Conservation (phyloP, 2,329 filamentous ascomycete species). For the Gaeumannomyces tritici region DNA sequence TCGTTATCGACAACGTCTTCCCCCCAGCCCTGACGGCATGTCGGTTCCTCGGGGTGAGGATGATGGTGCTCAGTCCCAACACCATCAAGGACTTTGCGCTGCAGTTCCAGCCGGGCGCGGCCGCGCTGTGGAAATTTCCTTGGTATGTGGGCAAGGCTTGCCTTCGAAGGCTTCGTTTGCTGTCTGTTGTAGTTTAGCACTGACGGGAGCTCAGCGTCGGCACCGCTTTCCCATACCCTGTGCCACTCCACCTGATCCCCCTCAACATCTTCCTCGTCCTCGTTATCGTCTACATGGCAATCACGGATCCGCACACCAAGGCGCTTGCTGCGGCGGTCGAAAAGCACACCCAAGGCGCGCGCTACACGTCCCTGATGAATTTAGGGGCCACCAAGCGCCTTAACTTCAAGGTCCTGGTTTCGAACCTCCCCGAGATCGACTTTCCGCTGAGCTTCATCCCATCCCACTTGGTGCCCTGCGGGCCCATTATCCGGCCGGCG, state of each 20-base stretch:
- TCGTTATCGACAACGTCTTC: conserved; percentile 33
- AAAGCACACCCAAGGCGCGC: background rate
- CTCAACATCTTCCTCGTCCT: conserved; percentile 24
- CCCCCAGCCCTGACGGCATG: conserved; percentile 32
- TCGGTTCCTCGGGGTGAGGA: conserved; percentile 20
- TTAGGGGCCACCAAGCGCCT: conserved; percentile 7
- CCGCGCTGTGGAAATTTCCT: conserved; percentile 28
- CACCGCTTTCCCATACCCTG: conserved; percentile 32
- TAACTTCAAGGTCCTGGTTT: conserved; percentile 11
- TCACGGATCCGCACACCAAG: conserved; percentile 6
- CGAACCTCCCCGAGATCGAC: conserved; percentile 15
- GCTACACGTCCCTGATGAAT: conserved; percentile 8
- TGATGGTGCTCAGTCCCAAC: conserved; percentile 13
- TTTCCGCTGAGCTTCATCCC: conserved; percentile 25
- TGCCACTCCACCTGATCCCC: conserved; percentile 30
- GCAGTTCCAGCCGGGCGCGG: conserved; percentile 26
- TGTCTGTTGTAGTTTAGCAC: conserved; percentile 14
- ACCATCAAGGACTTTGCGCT: conserved; percentile 26
- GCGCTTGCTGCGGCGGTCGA: background rate
- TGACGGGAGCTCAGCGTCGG: conserved; percentile 17
- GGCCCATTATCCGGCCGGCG: conserved; percentile 33
- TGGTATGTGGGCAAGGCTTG: conserved; percentile 18
- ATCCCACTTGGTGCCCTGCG: conserved; percentile 29
- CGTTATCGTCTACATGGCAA: conserved; percentile 5
- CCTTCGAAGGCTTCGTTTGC: background rate